Base-by-base conservation (phyloP, 2,329 filamentous ascomycete genomes). In the Lachnellula cervina region DNA sequence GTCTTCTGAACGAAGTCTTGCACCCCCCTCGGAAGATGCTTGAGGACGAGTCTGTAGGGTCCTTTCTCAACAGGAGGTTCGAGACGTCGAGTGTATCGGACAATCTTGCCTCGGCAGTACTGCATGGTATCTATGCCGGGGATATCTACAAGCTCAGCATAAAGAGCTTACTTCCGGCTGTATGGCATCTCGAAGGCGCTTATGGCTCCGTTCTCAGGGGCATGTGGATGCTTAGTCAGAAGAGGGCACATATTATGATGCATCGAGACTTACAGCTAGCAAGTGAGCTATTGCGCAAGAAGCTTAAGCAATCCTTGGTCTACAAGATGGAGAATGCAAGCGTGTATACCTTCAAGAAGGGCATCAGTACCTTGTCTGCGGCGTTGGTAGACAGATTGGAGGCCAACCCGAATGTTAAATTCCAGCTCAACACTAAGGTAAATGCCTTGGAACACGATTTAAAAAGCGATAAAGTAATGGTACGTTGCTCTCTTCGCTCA, bases 61-160 rank as follows among this genome's bases (percentile, higher is more conserved):
- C 80, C 1, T 93, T 87, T 67, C 69, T 90, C 7, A 71, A 73
- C 2, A 74, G 83, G 32, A 72, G 82, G 7, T 69, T 86, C 16
- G 72, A 71, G 4, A 77, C 78, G 44, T 74, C 77, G 21, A 70
- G 76, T 35, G 61, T 88, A 6, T 83, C 83, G 14, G 79, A 94
- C 63, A 92, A 95, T 64, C 52, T 96, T 17, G 72, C 84, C 6
- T 96, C 90, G 5, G 90, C 86, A 51, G 74, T 84, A 67, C 66
- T 90, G 52, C 94, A 97, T 71, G 94, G 94, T 43, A 90, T 97
- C 56, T 96, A 95, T 71, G 94, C 92, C 21, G 94, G 94, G 5
- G 89, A 97, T 71, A 83, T 96, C 48, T 84, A 89, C 69, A 80
- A 87, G 68, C 76, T 97, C 50, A 96, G 91, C 71, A 83, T 83